These are phyloP conservation scores for Dictyostelium citrinum DNA, from an alignment of 78 protist genomes.

Conservation along the genomic window DNA sequence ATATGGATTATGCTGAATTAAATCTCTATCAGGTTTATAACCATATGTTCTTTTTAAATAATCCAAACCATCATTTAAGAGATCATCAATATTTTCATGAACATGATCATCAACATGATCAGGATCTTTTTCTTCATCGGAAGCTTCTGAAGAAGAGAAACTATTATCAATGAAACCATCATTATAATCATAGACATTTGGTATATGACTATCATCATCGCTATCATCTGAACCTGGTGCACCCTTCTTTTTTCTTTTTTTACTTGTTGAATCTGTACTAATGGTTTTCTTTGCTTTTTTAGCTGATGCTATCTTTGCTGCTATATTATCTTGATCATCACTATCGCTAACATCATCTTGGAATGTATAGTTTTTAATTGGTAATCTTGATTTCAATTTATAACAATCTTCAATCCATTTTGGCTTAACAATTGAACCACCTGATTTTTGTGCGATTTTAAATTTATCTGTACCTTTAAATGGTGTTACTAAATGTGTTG, in stretches of 20 bases:
- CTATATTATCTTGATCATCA: background rate
- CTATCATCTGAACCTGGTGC: conserved; percentile 7
- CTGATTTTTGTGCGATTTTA: background rate
- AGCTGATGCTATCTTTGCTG: background rate
- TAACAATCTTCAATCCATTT: conserved; percentile 64
- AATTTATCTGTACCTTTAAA: conserved; percentile 33
- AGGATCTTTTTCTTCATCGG: background rate
- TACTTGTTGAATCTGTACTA: conserved; percentile 9
- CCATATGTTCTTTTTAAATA: conserved; percentile 25
- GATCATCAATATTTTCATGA: conserved; percentile 9
- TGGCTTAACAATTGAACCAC: conserved; percentile 39
- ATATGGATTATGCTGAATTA: background rate
- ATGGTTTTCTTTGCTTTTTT: background rate
- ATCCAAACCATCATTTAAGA: conserved; percentile 28
- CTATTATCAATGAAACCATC: conserved; percentile 40
- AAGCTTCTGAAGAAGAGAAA: background rate
- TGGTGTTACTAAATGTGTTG: conserved; percentile 63
- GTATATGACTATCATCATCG: conserved; percentile 59
- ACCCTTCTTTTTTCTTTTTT: conserved; percentile 18
- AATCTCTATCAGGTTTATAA: background rate
- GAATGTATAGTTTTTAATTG: conserved; percentile 6
- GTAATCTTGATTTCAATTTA: conserved; percentile 30
- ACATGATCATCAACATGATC: background rate
- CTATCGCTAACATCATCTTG: background rate
- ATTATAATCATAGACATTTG: conserved; percentile 41